Percentiles rank a stretch among this genome's conserved stretches.
phyloP scores from a whole-genome alignment of 169 alveolate genomes.

The Eimeria tenella region DNA sequence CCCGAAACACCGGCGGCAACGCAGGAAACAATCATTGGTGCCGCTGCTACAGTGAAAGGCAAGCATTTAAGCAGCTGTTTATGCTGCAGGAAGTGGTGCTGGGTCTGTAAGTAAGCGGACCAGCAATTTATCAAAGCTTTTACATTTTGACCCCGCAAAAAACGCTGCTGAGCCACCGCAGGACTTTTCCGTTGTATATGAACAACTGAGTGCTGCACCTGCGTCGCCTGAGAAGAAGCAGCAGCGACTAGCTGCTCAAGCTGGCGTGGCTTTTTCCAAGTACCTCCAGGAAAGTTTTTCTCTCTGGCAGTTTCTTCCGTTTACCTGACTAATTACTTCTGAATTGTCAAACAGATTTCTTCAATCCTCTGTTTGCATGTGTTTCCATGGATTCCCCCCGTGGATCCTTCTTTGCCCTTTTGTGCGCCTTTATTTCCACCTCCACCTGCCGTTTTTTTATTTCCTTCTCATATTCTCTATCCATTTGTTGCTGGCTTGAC shows the following conservation, averaged over 20 bases:
- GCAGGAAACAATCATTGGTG: too few relatives aligned
- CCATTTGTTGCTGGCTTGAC: too few relatives aligned
- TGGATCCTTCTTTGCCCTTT: too few relatives aligned
- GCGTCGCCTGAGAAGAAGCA: background rate
- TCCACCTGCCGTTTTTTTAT: too few relatives aligned
- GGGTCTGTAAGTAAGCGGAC: background rate
- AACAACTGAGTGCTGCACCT: background rate
- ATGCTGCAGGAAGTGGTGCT: background rate
- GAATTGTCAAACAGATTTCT: too few relatives aligned
- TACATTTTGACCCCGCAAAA: background rate
- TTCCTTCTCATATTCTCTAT: too few relatives aligned
- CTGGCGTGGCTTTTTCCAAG: background rate
- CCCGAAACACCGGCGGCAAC: too few relatives aligned
- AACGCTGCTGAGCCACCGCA: background rate
- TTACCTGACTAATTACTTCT: too few relatives aligned
- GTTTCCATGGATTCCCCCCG: too few relatives aligned
- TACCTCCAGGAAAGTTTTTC: background rate
- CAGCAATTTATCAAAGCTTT: background rate
- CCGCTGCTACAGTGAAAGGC: too few relatives aligned
- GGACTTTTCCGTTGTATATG: background rate
- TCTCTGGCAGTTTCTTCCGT: background rate
- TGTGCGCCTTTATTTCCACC: too few relatives aligned
- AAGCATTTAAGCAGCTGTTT: background rate
- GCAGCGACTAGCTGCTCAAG: background rate
- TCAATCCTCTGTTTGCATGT: too few relatives aligned